Conservation (phyloP, 805 yeast genomes). For the Barnettozyma siamensis region DNA sequence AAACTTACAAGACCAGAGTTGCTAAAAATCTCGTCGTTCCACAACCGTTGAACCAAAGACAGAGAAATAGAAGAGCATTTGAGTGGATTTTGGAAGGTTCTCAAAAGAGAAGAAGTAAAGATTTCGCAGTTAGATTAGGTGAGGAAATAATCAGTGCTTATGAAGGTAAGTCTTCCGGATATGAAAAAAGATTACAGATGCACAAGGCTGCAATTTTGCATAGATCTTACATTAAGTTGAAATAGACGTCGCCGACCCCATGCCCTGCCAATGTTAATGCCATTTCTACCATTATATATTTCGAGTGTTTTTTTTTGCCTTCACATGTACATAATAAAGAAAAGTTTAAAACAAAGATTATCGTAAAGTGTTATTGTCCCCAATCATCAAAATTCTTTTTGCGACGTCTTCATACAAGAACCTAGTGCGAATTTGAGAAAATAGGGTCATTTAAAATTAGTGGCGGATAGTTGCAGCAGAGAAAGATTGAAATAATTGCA, state of each 20-base stretch:
- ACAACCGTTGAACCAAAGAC: conserved; percentile 73
- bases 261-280: no score
- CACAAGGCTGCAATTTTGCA: conserved; percentile 86
- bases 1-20: conserved; percentile 73
- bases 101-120: conserved; percentile 69
- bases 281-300: no score
- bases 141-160: conserved; percentile 80
- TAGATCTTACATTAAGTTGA: conserved; percentile 66
- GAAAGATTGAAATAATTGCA: no score
- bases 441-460: no score
- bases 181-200: conserved; percentile 74
- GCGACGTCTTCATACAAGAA: no score
- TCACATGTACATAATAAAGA: no score
- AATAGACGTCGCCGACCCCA: no score
- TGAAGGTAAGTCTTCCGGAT: conserved; percentile 75
- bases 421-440: no score
- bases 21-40: conserved; percentile 84
- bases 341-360: no score
- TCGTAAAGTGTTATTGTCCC: no score
- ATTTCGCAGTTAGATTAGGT: conserved; percentile 80
- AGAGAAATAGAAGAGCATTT: conserved; percentile 83
- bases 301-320: neutral
- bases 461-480: no score
- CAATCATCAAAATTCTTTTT: no score
- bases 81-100: conserved; percentile 87